Base-by-base conservation (phyloP, 208 protist species). In the Crithidia brevicula region DNA sequence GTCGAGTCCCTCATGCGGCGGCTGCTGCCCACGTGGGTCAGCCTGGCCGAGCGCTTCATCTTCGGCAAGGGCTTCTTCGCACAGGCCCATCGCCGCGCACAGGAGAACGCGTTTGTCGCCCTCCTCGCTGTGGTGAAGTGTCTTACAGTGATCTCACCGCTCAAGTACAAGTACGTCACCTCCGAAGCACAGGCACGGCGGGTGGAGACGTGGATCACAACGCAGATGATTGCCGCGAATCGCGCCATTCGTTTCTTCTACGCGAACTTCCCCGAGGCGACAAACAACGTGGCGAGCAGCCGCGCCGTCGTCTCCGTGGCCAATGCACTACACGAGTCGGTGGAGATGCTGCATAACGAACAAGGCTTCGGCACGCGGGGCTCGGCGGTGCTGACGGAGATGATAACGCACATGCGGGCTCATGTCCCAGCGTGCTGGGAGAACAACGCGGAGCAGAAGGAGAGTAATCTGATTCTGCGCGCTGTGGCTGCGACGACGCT, bases 21-120 rank as follows among this genome's bases (percentile, higher is more conserved):
- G 3, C 42, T 89, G 45, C 71, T 91, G 59, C 88, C 88, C 13
- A 23, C 66, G 15, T 93, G 88, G 85, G 84, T 91, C 27, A 70
- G 60, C 31, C 47, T 82, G 57, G 60, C 70, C 15, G 84, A 93
- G 77, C 76, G 69, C 40, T 85, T 88, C 59, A 36, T 88, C 34
- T 82, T 70, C 38, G 58, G 56, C 11, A 79, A 82, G 25, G 82
- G 77, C 31, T 86, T 80, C 71, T 88, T 87, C 62, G 70, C 61
- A 0, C 53, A 64, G 23, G 76, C 75, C 18, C 82, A 93, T 63
- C 58, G 77, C 22, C 81, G 88, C 40, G 84, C 79, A n/a, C 84
- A 86, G 70, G 84, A 93, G 82, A 90, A 90, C 59, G 88, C 82
- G n/a, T 91, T 93, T 70, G 87, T 93, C 68, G 72, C 72, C 28